phyloP scores from a whole-genome alignment of 305 asterid species.

The Petunia hybrid region DNA sequence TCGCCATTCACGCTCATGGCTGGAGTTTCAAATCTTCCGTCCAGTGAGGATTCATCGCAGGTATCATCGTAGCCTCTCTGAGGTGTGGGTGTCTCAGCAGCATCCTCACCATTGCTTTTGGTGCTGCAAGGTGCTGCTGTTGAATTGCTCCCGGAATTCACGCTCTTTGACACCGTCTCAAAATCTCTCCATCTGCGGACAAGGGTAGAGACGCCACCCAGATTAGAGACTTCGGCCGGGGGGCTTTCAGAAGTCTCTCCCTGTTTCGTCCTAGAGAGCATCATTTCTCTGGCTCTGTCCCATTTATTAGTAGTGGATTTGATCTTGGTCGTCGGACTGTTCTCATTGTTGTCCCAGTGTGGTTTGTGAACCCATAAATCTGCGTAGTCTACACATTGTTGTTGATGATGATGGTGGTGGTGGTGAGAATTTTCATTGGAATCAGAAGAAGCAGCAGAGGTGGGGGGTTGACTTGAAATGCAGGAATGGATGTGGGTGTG shows the following conservation, averaged over 20 bases:
- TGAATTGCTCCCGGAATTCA: slow-evolving; percentile 38
- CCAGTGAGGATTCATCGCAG: slow-evolving; percentile 36
- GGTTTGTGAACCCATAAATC: slow-evolving; percentile 73
- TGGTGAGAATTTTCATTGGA: slow-evolving; percentile 34
- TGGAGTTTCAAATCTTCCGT: slow-evolving; percentile 41
- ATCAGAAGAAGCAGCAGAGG: neutral
- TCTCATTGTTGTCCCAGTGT: slow-evolving; percentile 41
- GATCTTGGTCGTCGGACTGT: neutral
- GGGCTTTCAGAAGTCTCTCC: slow-evolving; percentile 31
- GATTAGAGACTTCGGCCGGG: slow-evolving; percentile 40
- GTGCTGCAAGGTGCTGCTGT: neutral
- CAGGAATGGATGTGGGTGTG: slow-evolving; percentile 33
- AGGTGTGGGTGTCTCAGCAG: slow-evolving; percentile 27
- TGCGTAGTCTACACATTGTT: slow-evolving; percentile 39
- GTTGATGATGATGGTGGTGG: slow-evolving; percentile 27
- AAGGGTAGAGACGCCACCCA: slow-evolving; percentile 78
- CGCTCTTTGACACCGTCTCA: slow-evolving; percentile 56
- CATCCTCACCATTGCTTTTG: neutral
- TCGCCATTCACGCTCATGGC: slow-evolving; percentile 36
- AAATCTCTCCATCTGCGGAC: slow-evolving; percentile 76
- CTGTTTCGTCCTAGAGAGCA: slow-evolving; percentile 31
- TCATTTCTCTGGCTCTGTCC: slow-evolving; percentile 61
- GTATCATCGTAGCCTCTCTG: slow-evolving; percentile 29
- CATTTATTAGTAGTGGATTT: slow-evolving; percentile 43
- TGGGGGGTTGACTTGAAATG: slow-evolving; percentile 35